A percentile compares a stretch with the other conserved stretches of the same genome.
phyloP scores from a whole-genome alignment of 495 filamentous ascomycete species.

The Glutinoglossum americanum region DNA sequence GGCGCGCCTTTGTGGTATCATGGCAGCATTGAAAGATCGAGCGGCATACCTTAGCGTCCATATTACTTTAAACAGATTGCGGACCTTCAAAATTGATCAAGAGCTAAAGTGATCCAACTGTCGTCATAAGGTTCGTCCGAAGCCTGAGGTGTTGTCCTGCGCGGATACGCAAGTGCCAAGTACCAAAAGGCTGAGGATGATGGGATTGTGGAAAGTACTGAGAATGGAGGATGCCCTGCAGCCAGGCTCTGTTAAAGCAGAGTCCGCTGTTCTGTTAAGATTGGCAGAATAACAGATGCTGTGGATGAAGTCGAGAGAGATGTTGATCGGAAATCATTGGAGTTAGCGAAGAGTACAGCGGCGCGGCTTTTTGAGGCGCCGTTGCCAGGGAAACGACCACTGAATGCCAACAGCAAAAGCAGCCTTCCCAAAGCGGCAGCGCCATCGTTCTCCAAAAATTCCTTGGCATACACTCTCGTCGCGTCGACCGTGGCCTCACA shows the following conservation, averaged over 20 bases:
- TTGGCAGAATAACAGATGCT: slow-evolving; percentile 1
- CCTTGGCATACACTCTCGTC: background rate
- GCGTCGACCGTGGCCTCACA: background rate
- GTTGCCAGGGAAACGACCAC: background rate
- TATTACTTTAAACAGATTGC: slow-evolving; percentile 8
- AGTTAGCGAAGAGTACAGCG: background rate
- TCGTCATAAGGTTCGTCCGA: background rate
- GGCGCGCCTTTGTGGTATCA: background rate
- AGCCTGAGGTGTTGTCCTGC: background rate
- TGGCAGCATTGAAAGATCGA: background rate
- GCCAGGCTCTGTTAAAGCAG: background rate
- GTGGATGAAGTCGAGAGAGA: background rate
- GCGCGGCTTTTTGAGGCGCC: background rate
- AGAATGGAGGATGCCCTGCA: background rate
- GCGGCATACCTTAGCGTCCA: slow-evolving; percentile 22
- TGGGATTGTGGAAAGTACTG: background rate
- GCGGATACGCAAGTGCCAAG: background rate
- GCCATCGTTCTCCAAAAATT: background rate
- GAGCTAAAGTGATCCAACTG: background rate
- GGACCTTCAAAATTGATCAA: background rate
- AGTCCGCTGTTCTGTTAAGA: slow-evolving; percentile 2
- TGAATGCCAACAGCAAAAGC: background rate
- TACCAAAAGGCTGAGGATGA: background rate
- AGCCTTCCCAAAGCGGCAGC: background rate
- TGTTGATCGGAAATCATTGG: background rate